Base-by-base conservation (phyloP, 768 basidiomycete genomes). In the Panaeolus papilionaceus region DNA sequence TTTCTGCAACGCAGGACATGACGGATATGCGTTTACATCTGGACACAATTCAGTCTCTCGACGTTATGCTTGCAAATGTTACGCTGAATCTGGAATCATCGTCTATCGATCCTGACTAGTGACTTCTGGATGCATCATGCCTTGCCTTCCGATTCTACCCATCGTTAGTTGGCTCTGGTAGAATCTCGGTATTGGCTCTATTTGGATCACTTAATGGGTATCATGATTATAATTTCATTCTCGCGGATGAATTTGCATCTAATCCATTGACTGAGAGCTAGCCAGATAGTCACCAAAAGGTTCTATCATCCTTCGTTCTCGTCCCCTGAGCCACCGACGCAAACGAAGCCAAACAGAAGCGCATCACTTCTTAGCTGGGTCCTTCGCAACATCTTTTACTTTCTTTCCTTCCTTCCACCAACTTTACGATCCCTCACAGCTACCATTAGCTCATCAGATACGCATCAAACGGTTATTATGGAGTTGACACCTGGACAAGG, bases 1-100 rank as follows among this genome's bases (percentile, higher is more conserved):
- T 12, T 14, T 14, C 16, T 4, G 16, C 12, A 12, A 4, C 42
- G 11, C 40, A 81, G 79, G 73, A 1, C 83, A 79, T 64, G 85
- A 86, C 10, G 86, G 83, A 12, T 87, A 81, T 70, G 87, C 86
- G 0, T 84, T 84, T 67, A 80, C 80, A 0, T 82, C 72, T 86
- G 3, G 88, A 89, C 72, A 79, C 76, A 0, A 79, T 87, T 18
- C 65, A 76, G 6, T 79, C 81, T 0, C 74, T 82, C 16, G 77
- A 81, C 23, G 70, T 84, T 1, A 84, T 85, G 11, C 77, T 85
- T 20, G 84, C 85, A 0, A 81, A 85, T 68, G 84, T 82, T 18
- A 81, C 80, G 0, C 78, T 81, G n/a, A 75, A 76, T 1, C 79
- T 79, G 33, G 80, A 83, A 8, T 83, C 81, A 1, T 72, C 72